Percentiles rank a stretch among this genome's conserved stretches.
These are phyloP conservation scores for Boletus tomentosulus DNA, from an alignment of 768 basidiomycete species.

Conservation along the genomic window DNA sequence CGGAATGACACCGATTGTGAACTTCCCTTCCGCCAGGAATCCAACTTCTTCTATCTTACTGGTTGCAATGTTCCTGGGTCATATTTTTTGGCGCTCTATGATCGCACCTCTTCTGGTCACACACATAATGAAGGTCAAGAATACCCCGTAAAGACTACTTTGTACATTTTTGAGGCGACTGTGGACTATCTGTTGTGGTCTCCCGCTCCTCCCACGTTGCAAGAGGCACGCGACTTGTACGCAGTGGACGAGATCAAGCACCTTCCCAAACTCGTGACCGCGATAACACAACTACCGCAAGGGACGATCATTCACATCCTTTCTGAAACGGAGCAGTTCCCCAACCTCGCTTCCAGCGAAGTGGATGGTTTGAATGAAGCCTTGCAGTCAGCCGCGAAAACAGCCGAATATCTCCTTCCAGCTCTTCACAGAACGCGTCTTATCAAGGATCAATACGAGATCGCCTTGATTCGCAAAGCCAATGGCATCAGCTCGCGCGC, in stretches of 20 bases:
- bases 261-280: constrained; percentile 39
- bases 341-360: constrained; percentile 3
- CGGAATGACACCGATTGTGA: constrained; percentile 87
- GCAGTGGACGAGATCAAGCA: constrained; percentile 61
- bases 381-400: constrained; percentile 7
- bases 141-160: constrained; percentile 43
- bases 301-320: constrained; percentile 65
- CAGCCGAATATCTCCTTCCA: constrained; percentile 52
- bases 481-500: constrained; percentile 86
- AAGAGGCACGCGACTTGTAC: constrained; percentile 50
- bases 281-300: constrained; percentile 44
- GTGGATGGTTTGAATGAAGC: constrained; percentile 7
- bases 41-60: constrained; percentile 86
- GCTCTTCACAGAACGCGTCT: constrained; percentile 82
- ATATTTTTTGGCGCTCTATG: constrained; percentile 57
- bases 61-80: constrained; percentile 75
- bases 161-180: constrained; percentile 79
- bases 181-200: constrained; percentile 84
- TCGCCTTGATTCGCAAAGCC: constrained; percentile 71
- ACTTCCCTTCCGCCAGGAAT: constrained; percentile 67
- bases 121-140: constrained; percentile 34
- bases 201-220: constrained; percentile 69
- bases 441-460: constrained; percentile 71
- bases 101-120: constrained; percentile 30
- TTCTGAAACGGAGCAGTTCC: constrained; percentile 35